Evolutionary conservation across 805 yeast genomes (phyloP), one percentile per base, ranked within the genome.

Genomic region (Maudiozyma pseudohumilis): DNA sequence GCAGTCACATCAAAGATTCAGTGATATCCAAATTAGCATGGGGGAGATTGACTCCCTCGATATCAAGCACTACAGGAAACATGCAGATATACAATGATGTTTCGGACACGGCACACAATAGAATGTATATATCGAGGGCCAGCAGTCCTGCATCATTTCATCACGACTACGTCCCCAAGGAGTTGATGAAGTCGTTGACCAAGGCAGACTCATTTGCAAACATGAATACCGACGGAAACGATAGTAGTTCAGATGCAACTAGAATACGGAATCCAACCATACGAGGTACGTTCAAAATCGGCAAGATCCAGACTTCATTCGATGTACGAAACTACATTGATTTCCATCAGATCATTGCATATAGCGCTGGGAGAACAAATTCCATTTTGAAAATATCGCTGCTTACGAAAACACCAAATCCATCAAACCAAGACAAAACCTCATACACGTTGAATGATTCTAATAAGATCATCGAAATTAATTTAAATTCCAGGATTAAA

Each of bases 401-500:
- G 12, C 21, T 39, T n/a, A n/a, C n/a, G n/a, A n/a, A n/a, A n/a
- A n/a, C n/a, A n/a, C n/a, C n/a, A n/a, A n/a, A n/a, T n/a, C n/a
- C n/a, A n/a, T n/a, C n/a, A 9, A 10, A 32, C 16, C 20, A 31
- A 13, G 4, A 13, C 3, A 19, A 26, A 22, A 7, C 28, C 6
- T 25, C 5, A 6, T 26, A 35, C 27, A 16, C 31, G 5, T 12
- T 31, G 7, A 33, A 30, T 16, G 3, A 15, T 11, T 8, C 21
- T n/a, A 18, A 23, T 19, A 26, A 21, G 3, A 28, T 15, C 11
- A 20, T 20, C 17, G 30, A n/a, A 6, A 44, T 61, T 10, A 50
- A 57, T 10, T 36, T 68, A 13, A 48, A 60, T 4, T 61, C 68
- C 3, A 53, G 64, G 2, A 69, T 72, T 7, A 62, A 61, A 34